phyloP scores from a whole-genome alignment of 140 eudicot genomes.

The Cichorium intybus region DNA sequence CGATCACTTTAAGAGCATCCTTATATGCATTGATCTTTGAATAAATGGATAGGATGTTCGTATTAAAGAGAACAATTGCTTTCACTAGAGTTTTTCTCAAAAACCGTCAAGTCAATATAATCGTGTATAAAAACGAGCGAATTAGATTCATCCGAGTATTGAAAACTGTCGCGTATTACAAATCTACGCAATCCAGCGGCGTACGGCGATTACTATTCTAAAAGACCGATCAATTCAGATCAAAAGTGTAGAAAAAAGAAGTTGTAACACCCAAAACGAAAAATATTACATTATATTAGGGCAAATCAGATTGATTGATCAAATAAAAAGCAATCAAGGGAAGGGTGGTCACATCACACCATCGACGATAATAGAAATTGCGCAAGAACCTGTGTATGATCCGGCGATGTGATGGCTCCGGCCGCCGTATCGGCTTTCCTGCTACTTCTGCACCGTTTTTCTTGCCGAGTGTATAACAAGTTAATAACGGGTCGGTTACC shows the following conservation, averaged over 20 bases:
- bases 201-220: background rate
- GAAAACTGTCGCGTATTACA: background rate
- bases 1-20: background rate
- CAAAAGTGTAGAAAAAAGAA: background rate
- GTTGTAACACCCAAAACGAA: background rate
- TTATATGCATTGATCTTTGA: background rate
- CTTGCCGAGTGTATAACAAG: background rate
- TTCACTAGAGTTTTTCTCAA: background rate
- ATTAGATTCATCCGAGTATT: background rate
- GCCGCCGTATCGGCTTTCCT: constrained; percentile 15
- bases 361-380: background rate
- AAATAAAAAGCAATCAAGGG: background rate
- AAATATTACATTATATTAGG: background rate
- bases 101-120: background rate
- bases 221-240: constrained; percentile 4
- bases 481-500: constrained; percentile 8
- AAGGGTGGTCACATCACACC: background rate
- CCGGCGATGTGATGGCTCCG: constrained; percentile 14
- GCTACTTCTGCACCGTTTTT: background rate
- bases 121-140: background rate
- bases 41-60: background rate
- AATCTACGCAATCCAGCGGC: background rate
- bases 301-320: background rate
- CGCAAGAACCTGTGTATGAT: constrained; percentile 13
- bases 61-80: background rate